phyloP scores from a whole-genome alignment of 805 yeast genomes.

The Sugiyamaella americana region DNA sequence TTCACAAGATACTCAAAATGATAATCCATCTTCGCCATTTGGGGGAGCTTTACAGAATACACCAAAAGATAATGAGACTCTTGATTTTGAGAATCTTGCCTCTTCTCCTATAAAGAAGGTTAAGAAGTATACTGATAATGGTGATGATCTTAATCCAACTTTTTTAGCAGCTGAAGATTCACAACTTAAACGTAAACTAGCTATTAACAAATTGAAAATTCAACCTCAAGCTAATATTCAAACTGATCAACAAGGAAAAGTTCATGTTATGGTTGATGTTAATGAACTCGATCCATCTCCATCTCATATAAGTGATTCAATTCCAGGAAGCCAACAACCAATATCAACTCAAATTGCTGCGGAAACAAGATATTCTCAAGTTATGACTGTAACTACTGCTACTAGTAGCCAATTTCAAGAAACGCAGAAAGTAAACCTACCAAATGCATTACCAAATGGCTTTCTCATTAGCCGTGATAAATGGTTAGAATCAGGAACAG shows the following conservation, averaged over 20 bases:
- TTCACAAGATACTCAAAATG: neutral
- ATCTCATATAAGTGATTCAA: neutral
- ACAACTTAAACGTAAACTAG: neutral
- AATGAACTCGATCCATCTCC: neutral
- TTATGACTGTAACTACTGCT: neutral
- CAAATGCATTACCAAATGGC: neutral
- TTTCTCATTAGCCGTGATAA: neutral
- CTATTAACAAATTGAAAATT: neutral
- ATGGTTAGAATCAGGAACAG: neutral
- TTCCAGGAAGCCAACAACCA: neutral
- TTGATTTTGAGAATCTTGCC: constrained; percentile 5
- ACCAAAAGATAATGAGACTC: neutral
- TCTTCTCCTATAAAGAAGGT: constrained; percentile 2
- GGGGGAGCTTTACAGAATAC: neutral
- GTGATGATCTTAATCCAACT: neutral
- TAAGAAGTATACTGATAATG: neutral
- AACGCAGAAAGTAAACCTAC: neutral
- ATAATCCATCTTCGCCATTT: neutral
- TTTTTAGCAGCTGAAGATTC: neutral
- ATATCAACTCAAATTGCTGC: neutral
- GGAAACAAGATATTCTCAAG: neutral
- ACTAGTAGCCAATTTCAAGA: neutral
- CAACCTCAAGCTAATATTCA: neutral
- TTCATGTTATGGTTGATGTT: neutral
- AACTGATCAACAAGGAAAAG: neutral